A percentile compares a stretch with the other conserved stretches of the same genome.
phyloP scores from a whole-genome alignment of 1,139 yeast species.

The Zygoascus meyerae region DNA sequence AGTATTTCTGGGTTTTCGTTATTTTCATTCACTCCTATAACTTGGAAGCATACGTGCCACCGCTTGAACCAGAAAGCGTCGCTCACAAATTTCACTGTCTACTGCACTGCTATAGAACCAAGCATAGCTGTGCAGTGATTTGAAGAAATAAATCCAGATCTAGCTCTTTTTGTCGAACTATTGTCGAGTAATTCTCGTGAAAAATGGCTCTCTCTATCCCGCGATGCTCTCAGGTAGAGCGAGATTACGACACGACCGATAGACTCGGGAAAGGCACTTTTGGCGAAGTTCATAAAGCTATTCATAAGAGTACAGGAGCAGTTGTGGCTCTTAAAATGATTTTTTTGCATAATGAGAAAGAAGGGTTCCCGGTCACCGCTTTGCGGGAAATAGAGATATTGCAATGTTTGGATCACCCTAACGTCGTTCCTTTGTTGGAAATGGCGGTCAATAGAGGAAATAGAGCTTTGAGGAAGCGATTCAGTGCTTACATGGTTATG shows the following conservation, averaged over 20 bases:
- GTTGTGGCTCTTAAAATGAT: constrained; percentile 84
- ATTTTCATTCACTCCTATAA: too few relatives aligned
- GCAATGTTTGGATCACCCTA: constrained; percentile 61
- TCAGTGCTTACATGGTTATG: constrained; percentile 71
- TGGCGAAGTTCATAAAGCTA: constrained; percentile 71
- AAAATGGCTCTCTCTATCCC: constrained; percentile 8
- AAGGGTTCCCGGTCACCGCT: constrained; percentile 94
- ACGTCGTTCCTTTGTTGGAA: constrained; percentile 74
- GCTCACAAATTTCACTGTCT: too few relatives aligned
- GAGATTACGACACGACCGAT: constrained; percentile 50
- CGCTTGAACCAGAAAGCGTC: too few relatives aligned
- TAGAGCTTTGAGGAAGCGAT: constrained; percentile 28
- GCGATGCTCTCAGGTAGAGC: constrained; percentile 33
- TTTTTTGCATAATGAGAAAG: constrained; percentile 75
- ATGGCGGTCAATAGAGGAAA: constrained; percentile 60
- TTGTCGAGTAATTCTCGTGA: too few relatives aligned
- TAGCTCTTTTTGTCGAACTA: too few relatives aligned
- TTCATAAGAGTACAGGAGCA: constrained; percentile 43
- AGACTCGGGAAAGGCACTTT: constrained; percentile 93
- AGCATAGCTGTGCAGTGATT: too few relatives aligned
- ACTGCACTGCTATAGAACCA: too few relatives aligned
- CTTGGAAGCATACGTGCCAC: too few relatives aligned
- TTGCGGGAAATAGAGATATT: constrained; percentile 85
- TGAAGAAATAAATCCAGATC: too few relatives aligned
- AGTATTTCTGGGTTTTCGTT: too few relatives aligned